Percentiles rank a stretch among this genome's conserved stretches.
Evolutionary conservation across 2,329 filamentous ascomycete species (phyloP).

Genomic region (Penicillium fuscoglaucum): DNA sequence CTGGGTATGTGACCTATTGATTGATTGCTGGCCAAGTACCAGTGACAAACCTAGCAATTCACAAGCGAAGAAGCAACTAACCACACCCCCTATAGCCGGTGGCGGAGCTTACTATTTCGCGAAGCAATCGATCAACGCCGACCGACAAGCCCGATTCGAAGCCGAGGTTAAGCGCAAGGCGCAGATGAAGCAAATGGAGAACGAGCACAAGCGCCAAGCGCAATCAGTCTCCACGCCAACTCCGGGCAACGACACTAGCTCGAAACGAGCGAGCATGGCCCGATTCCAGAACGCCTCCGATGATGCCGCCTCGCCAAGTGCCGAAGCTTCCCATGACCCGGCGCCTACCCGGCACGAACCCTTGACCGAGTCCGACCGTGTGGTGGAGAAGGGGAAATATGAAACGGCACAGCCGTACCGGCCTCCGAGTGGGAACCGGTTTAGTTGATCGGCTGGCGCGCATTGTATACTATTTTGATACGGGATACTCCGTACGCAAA

Average conservation of each 20-base stretch:
- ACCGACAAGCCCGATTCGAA: constrained; percentile 71
- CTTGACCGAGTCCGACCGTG: constrained; percentile 64
- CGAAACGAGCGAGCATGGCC: constrained; percentile 38
- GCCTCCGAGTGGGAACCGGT: constrained; percentile 82
- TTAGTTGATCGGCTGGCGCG: constrained; percentile 54
- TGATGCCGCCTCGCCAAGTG: constrained; percentile 66
- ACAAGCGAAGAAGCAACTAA: not conserved
- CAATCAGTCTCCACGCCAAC: constrained; percentile 17
- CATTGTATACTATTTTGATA: constrained; percentile 10
- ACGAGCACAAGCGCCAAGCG: constrained; percentile 36
- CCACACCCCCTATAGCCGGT: constrained; percentile 60
- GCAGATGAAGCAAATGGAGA: constrained; percentile 38
- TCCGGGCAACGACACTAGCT: constrained; percentile 30
- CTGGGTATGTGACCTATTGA: constrained; percentile 60
- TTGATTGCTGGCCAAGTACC: not conserved
- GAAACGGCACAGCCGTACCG: constrained; percentile 75
- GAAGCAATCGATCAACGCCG: constrained; percentile 89
- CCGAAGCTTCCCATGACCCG: constrained; percentile 74
- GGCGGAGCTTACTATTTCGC: constrained; percentile 94
- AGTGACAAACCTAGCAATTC: not conserved
- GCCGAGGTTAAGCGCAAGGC: constrained; percentile 64
- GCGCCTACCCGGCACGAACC: constrained; percentile 81
- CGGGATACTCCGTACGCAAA: not conserved
- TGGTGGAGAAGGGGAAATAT: constrained; percentile 83
- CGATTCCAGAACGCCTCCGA: constrained; percentile 32